These are phyloP conservation scores for Amanita pallidorosea DNA, from an alignment of 768 basidiomycete species.

Conservation along the genomic window DNA sequence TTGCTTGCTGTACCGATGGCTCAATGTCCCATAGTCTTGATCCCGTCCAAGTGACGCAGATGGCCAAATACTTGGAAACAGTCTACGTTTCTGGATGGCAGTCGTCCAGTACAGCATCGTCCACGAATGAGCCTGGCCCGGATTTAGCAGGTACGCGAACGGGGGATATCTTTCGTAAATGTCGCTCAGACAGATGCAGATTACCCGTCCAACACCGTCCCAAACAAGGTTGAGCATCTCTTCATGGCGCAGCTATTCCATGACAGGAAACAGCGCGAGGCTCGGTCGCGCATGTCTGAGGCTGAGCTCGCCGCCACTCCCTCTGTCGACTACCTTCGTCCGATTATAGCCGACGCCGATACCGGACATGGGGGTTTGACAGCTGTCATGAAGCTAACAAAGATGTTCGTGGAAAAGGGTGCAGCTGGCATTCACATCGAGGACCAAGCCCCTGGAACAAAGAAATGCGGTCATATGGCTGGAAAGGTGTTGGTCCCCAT, in stretches of 20 bases:
- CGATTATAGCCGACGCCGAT: constrained; percentile 94
- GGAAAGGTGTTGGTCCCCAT: constrained; percentile 97
- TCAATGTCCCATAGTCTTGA: constrained; percentile 60
- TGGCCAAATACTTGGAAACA: constrained; percentile 97
- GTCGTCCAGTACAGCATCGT: constrained; percentile 87
- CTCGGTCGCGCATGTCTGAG: constrained; percentile 58
- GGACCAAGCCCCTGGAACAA: constrained; percentile 95
- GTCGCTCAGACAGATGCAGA: constrained; percentile 31
- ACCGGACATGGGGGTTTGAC: constrained; percentile 97
- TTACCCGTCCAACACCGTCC: constrained; percentile 97
- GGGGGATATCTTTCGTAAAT: not conserved
- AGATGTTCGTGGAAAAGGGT: constrained; percentile 98
- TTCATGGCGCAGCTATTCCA: constrained; percentile 99
- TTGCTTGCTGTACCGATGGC: not conserved
- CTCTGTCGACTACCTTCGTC: constrained; percentile 81
- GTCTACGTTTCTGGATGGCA: constrained; percentile 98
- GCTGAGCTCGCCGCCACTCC: constrained; percentile 63
- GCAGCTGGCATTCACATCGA: constrained; percentile 98
- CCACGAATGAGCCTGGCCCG: constrained; percentile 93
- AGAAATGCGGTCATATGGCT: constrained; percentile 94
- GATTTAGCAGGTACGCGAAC: constrained; percentile 81
- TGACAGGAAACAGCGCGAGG: constrained; percentile 91
- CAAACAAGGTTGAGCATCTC: constrained; percentile 96
- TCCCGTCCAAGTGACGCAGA: constrained; percentile 96
- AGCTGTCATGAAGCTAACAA: constrained; percentile 97